Evolutionary conservation across 2,329 filamentous ascomycete genomes (phyloP).

Genomic region (Colletotrichum orchidophilum): DNA sequence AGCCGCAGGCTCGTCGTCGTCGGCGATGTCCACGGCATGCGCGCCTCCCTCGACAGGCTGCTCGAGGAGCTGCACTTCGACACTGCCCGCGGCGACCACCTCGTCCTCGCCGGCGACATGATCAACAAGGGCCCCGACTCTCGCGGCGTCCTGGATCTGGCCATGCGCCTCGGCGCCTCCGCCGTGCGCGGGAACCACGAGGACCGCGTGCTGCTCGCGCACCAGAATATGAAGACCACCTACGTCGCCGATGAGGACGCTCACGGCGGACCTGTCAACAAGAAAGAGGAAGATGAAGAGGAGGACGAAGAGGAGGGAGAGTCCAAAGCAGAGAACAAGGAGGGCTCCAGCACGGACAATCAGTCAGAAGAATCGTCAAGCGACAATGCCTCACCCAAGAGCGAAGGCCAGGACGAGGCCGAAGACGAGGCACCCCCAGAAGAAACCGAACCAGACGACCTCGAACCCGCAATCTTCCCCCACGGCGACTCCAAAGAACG

Average conservation of each 20-base stretch:
- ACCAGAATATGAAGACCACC: conserved; percentile 52
- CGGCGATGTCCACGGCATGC: conserved; percentile 94
- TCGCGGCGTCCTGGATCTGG: conserved; percentile 77
- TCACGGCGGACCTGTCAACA: conserved; percentile 36
- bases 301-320: conserved; percentile 25
- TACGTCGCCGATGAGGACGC: conserved; percentile 36
- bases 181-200: conserved; percentile 94
- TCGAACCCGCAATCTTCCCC: conserved; percentile 37
- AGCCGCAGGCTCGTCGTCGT: conserved; percentile 77
- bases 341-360: background rate
- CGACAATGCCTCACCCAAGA: conserved; percentile 39
- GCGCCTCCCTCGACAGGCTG: conserved; percentile 70
- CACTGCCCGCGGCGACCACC: conserved; percentile 66
- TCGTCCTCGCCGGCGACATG: conserved; percentile 81
- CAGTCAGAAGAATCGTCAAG: conserved; percentile 35
- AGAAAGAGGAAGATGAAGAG: conserved; percentile 42
- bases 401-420: conserved; percentile 27
- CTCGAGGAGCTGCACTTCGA: conserved; percentile 74
- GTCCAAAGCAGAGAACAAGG: background rate
- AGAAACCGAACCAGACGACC: conserved; percentile 22
- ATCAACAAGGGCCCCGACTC: conserved; percentile 90
- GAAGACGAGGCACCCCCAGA: conserved; percentile 27
- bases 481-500: conserved; percentile 54
- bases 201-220: conserved; percentile 79
- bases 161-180: conserved; percentile 77